phyloP scores from a whole-genome alignment of 306 rosid genomes.

The Fagus crenata region DNA sequence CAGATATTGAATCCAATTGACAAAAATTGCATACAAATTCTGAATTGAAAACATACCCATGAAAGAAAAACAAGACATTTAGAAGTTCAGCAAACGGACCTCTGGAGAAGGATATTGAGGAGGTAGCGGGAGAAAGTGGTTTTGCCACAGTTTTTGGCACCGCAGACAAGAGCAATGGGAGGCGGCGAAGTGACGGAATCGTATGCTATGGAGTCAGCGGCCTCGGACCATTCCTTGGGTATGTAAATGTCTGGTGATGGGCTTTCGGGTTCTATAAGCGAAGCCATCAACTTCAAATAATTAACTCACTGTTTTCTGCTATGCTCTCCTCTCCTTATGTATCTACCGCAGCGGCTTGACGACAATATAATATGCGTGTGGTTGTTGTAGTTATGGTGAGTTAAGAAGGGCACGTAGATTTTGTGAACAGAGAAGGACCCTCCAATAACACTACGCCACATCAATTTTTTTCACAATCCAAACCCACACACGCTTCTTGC shows the following conservation, averaged over 20 bases:
- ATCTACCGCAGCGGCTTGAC: neutral
- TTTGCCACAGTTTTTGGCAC: conserved; percentile 84
- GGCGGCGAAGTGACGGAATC: conserved; percentile 45
- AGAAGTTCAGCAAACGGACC: conserved; percentile 28
- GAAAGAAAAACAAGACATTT: neutral
- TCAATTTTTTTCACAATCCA: too few species aligned
- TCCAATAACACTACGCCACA: too few species aligned
- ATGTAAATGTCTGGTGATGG: conserved; percentile 56
- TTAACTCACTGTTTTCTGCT: neutral
- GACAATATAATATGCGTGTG: neutral
- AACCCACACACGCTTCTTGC: too few species aligned
- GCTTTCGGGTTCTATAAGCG: conserved; percentile 29
- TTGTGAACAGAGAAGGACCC: neutral
- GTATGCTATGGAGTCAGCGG: conserved; percentile 53
- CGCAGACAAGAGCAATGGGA: conserved; percentile 67
- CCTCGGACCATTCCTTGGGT: conserved; percentile 66
- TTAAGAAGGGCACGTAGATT: neutral
- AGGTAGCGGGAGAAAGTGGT: conserved; percentile 88
- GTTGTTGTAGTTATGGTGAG: neutral
- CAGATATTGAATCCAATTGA: neutral
- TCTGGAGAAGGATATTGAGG: conserved; percentile 58
- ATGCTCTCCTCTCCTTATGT: neutral
- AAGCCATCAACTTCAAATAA: conserved; percentile 37
- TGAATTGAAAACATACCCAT: neutral
- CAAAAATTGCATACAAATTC: neutral